Percentiles rank a stretch among this genome's conserved stretches.
Conservation (phyloP, 345 rosid genomes). For the Citrus maxima region DNA sequence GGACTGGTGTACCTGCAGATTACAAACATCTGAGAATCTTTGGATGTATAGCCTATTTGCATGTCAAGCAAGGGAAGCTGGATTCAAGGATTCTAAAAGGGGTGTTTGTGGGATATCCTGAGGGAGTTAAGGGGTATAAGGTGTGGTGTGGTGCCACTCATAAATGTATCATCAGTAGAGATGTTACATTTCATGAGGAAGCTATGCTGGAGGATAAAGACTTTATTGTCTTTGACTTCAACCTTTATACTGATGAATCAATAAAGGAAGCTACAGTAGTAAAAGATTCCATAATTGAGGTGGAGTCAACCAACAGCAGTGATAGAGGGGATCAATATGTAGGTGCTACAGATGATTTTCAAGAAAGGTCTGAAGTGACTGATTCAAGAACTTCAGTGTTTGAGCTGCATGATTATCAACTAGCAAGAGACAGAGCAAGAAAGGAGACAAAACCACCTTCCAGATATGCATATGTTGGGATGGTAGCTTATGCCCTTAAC, state of each 20-base stretch:
- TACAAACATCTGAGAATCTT: background rate
- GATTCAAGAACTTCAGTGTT: accelerated
- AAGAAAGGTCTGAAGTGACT: accelerated
- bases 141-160: too few species aligned
- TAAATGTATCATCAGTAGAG: background rate
- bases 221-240: too few species aligned
- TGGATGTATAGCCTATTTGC: too few species aligned
- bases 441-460: accelerated
- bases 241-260: too few species aligned
- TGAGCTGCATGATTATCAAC: background rate
- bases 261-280: too few species aligned
- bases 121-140: too few species aligned
- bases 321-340: accelerated
- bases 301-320: background rate
- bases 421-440: background rate
- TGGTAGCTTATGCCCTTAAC: background rate
- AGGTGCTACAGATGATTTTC: accelerated
- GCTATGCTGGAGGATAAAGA: background rate
- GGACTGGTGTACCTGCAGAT: background rate
- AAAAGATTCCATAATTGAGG: background rate
- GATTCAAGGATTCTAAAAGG: too few species aligned
- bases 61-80: too few species aligned
- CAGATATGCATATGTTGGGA: background rate
- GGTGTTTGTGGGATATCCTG: too few species aligned
- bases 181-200: background rate